Evolutionary conservation across 257 asterid species (phyloP).

Genomic region (Penstemon newberryi): DNA sequence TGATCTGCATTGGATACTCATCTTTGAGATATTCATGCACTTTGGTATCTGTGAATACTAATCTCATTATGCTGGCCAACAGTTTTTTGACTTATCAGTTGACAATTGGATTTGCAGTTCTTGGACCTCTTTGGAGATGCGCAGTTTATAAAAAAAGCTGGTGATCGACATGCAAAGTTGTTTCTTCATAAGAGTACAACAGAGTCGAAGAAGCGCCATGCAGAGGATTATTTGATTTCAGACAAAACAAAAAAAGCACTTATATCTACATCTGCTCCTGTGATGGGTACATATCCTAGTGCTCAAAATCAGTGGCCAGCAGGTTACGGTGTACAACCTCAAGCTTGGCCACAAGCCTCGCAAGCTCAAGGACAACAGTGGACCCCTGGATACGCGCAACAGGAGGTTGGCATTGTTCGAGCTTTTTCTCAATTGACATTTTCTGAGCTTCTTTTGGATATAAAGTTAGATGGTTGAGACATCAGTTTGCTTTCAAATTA

Average conservation of each 20-base stretch:
- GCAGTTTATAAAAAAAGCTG: conserved; percentile 68
- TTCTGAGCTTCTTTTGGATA: neutral
- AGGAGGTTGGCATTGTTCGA: conserved; percentile 43
- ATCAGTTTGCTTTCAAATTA: neutral
- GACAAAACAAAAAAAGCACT: conserved; percentile 74
- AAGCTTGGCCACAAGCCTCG: conserved; percentile 88
- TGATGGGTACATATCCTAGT: conserved; percentile 64
- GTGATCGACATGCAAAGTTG: conserved; percentile 77
- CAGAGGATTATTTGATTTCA: conserved; percentile 80
- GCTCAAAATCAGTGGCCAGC: conserved; percentile 81
- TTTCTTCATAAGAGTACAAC: conserved; percentile 76
- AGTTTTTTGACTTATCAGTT: conserved; percentile 17
- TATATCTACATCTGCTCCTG: conserved; percentile 54
- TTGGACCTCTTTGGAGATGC: conserved; percentile 93
- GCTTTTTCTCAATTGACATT: neutral
- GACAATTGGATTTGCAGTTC: conserved; percentile 55
- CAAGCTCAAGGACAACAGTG: conserved; percentile 84
- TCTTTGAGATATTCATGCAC: neutral
- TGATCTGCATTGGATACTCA: neutral
- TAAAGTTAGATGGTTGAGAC: neutral
- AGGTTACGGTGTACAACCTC: conserved; percentile 82
- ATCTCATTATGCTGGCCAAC: conserved; percentile 6
- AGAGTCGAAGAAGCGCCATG: conserved; percentile 84
- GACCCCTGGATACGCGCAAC: conserved; percentile 82
- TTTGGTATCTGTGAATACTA: neutral